Conservation (phyloP, 495 filamentous ascomycete species). For the Elaphomyces granulatus region DNA sequence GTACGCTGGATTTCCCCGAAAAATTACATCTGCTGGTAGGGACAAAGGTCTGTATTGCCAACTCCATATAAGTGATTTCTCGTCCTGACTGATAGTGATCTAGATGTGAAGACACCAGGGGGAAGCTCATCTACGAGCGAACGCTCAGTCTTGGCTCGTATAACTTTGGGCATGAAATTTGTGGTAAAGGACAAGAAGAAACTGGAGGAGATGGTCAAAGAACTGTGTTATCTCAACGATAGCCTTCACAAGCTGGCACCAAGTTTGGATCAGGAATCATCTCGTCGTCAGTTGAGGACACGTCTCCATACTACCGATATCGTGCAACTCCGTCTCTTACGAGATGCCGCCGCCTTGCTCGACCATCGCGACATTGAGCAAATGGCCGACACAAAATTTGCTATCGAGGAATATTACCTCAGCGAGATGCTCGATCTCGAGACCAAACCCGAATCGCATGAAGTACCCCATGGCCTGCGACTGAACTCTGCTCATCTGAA, state of each 20-base stretch:
- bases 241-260: slow-evolving; percentile 12
- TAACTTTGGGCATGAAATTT: slow-evolving; percentile 6
- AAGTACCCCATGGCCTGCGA: neutral
- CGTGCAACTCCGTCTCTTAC: no score
- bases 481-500: no score
- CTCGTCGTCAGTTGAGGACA: no score
- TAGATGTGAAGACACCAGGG: neutral
- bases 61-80: no score
- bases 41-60: neutral
- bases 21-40: slow-evolving; percentile 1
- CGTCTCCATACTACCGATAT: no score
- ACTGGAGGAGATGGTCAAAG: slow-evolving; percentile 9
- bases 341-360: no score
- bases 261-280: slow-evolving; percentile 7
- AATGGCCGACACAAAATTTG: no score
- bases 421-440: neutral
- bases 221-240: slow-evolving; percentile 11
- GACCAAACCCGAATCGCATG: neutral
- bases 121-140: neutral
- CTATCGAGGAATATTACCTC: neutral
- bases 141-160: no score
- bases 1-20: slow-evolving; percentile 4
- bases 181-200: slow-evolving; percentile 2
- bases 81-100: no score
- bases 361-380: no score